phyloP scores from a whole-genome alignment of 192 early-diverging fungal genomes.

The Coemansia sp. region DNA sequence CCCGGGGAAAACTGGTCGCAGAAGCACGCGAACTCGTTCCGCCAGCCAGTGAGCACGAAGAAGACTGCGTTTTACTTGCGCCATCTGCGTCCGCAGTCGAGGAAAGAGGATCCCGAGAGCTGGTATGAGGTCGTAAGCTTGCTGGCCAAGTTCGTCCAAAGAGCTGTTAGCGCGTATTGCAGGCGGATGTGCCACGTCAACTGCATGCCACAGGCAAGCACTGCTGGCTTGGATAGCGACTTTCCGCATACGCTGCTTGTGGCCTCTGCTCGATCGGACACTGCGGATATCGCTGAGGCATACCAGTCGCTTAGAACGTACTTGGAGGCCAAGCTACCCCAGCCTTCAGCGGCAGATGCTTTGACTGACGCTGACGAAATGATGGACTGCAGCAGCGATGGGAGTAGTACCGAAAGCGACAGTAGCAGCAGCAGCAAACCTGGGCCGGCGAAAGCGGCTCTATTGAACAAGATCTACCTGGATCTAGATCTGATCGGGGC shows the following conservation, averaged over 20 bases:
- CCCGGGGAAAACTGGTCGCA: not conserved
- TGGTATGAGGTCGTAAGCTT: slow-evolving; percentile 20
- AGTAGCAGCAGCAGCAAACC: not conserved
- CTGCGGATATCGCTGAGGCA: not conserved
- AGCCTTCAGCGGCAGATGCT: not conserved
- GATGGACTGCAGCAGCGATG: not conserved
- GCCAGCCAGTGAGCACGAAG: slow-evolving; percentile 10
- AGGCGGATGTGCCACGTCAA: slow-evolving; percentile 31
- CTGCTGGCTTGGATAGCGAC: not conserved
- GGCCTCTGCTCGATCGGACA: not conserved
- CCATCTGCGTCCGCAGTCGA: slow-evolving; percentile 7
- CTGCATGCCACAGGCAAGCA: not conserved
- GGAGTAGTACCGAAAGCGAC: not conserved
- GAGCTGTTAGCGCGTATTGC: slow-evolving; percentile 16
- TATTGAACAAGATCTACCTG: slow-evolving; percentile 6
- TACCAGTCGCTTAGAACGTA: not conserved
- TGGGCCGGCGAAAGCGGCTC: not conserved
- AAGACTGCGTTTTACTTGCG: slow-evolving; percentile 31
- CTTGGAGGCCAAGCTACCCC: slow-evolving; percentile 5
- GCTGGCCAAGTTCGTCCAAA: slow-evolving; percentile 29
- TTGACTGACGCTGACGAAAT: not conserved
- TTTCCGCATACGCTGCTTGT: slow-evolving; percentile 3
- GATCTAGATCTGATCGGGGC: slow-evolving; percentile 32
- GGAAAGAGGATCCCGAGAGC: not conserved
- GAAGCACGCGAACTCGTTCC: not conserved